Base-by-base conservation (phyloP, 371 early-diverging fungal genomes). In the Rhizopus microsporus region DNA sequence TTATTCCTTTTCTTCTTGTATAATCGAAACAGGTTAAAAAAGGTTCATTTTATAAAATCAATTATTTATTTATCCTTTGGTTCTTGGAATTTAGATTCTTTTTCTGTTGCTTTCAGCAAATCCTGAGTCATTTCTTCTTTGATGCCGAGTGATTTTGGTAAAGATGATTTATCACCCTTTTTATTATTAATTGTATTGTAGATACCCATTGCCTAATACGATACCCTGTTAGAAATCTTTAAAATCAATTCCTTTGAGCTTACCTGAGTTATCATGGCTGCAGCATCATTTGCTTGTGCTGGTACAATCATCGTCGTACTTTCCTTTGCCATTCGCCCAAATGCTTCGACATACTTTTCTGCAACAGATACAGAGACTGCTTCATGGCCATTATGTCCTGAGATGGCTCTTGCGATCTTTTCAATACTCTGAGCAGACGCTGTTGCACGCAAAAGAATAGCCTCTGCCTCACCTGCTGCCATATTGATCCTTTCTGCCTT, bases 321-420 rank as follows among this genome's bases (percentile, higher is more conserved):
- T 66, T 96, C 88, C 82, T 98, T 95, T 31, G 96, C 97, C 60
- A 98, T 80, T 57, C 86, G 79, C 23, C 88, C 92, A 70, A 97
- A 97, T 1, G 95, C 93, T 45, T 96, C 94, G 42, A 98, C 92
- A 67, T 97, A 98, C 78, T 94, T 93, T 63, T 98, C 96, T n/a
- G 98, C 98, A 3, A 98, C 90, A 6, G 92, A 87, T 69, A 97
- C 82, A 4, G 95, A 84, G 0, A 96, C 93, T 0, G 97, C 98
- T 54, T 95, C 89, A 46, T 82, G 80, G 30, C 94, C 96, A 38
- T 82, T 77, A 29, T 76, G 58, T 2, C 75, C 75, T 37, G 78
- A 76, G 55, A 98, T 95, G 16, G 95, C 93, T 7, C 68, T 60
- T 0, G 95, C 89, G 7, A 98, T 88, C 23, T 77, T 81, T 35